Conservation (phyloP, 352 stramenopile genomes). For the Pythium aphanidermatum region DNA sequence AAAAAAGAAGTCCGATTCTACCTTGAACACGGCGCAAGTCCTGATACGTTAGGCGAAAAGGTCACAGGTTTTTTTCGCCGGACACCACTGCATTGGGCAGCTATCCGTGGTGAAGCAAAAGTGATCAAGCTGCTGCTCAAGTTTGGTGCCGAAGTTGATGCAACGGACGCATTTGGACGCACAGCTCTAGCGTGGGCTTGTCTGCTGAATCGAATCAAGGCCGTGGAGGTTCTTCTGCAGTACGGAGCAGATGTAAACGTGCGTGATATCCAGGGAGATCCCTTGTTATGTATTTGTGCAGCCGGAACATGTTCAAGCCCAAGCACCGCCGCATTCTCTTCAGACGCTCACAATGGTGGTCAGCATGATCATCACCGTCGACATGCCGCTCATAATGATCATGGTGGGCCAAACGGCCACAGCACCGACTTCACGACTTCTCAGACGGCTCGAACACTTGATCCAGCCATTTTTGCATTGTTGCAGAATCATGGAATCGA, state of each 20-base stretch:
- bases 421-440: constrained; percentile 7
- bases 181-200: constrained; percentile 68
- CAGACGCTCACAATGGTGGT: constrained; percentile 6
- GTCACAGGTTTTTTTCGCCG: constrained; percentile 58
- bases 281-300: constrained; percentile 60
- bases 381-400: neutral
- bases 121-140: constrained; percentile 56
- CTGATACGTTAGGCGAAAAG: constrained; percentile 64
- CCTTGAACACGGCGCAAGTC: constrained; percentile 58
- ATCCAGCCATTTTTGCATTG: constrained; percentile 48
- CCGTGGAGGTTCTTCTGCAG: constrained; percentile 48
- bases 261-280: constrained; percentile 52
- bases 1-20: constrained; percentile 58
- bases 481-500: constrained; percentile 44
- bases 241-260: constrained; percentile 55
- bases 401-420: constrained; percentile 1
- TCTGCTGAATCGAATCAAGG: constrained; percentile 57
- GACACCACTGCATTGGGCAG: constrained; percentile 74
- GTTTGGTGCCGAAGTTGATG: constrained; percentile 51
- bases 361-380: constrained; percentile 3
- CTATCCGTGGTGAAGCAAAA: constrained; percentile 58
- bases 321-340: constrained; percentile 17
- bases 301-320: constrained; percentile 28
- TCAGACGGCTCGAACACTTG: constrained; percentile 23
- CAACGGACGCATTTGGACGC: constrained; percentile 59